Evolutionary conservation across 2,329 filamentous ascomycete genomes (phyloP).

Genomic region (Cercospora sojina): DNA sequence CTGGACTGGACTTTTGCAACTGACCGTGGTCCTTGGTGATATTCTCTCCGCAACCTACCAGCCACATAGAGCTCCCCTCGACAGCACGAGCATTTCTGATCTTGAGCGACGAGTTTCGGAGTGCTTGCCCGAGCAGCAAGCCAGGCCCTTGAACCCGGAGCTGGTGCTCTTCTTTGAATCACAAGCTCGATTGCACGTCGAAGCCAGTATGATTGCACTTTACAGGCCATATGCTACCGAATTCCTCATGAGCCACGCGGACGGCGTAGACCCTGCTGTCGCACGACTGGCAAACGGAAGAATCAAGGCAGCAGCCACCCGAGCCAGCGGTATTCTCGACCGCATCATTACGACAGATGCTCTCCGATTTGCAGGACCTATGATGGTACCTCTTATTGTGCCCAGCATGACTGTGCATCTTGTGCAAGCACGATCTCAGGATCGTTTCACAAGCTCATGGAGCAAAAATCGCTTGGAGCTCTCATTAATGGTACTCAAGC

Average conservation of each 20-base stretch:
- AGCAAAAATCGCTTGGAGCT: constrained; percentile 20
- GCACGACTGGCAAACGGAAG: constrained; percentile 6
- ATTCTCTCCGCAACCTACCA: constrained; percentile 12
- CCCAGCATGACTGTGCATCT: constrained; percentile 22
- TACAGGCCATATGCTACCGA: constrained; percentile 17
- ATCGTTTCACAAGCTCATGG: constrained; percentile 17
- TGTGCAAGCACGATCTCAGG: constrained; percentile 14
- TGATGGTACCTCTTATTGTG: constrained; percentile 18
- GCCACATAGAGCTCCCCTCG: constrained; percentile 4
- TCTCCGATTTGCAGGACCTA: constrained; percentile 11
- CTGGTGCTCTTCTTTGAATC: constrained; percentile 13
- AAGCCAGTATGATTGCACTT: constrained; percentile 12
- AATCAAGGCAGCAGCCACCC: constrained; percentile 11
- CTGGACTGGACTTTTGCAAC: constrained; percentile 17
- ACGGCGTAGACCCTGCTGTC: constrained; percentile 3
- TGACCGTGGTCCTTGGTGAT: constrained; percentile 15
- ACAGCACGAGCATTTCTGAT: constrained; percentile 10
- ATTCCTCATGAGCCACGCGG: constrained; percentile 2
- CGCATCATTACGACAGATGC: constrained; percentile 5
- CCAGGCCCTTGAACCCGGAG: constrained; percentile 2
- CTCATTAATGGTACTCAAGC: constrained; percentile 16
- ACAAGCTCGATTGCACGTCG: constrained; percentile 11
- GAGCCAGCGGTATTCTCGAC: constrained; percentile 13
- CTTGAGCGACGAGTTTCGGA: constrained; percentile 12
- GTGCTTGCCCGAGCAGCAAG: constrained; percentile 13